Evolutionary conservation across 192 early-diverging fungal genomes (phyloP).

Genomic region (Cladochytrium replicatum): DNA sequence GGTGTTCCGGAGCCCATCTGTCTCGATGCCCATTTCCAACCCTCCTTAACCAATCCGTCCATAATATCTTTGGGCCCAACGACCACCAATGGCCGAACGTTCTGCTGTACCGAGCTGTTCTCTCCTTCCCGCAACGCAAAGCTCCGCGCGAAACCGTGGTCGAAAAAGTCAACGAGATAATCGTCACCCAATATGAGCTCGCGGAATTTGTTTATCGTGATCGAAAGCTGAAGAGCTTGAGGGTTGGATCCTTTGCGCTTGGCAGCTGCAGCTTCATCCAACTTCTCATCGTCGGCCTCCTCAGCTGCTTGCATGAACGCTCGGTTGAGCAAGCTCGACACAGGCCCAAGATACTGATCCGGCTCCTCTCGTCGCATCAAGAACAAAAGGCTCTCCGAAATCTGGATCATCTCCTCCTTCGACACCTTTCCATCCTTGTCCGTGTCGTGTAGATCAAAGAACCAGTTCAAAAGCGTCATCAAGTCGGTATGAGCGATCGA

Average conservation of each 20-base stretch:
- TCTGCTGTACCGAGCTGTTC: background rate
- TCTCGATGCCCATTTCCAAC: constrained; percentile 35
- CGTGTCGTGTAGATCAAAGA: constrained; percentile 73
- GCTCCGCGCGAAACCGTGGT: constrained; percentile 46
- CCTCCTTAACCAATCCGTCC: constrained; percentile 43
- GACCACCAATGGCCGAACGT: background rate
- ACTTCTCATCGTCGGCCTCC: constrained; percentile 11
- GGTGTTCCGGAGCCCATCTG: constrained; percentile 3
- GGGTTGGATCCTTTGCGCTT: too few species aligned
- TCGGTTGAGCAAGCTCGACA: constrained; percentile 51
- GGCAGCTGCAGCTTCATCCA: too few species aligned
- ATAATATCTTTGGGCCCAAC: constrained; percentile 20
- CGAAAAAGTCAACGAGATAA: constrained; percentile 76
- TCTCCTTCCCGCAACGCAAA: constrained; percentile 57
- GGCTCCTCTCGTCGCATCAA: constrained; percentile 50
- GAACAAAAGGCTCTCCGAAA: constrained; percentile 80
- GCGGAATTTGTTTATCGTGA: constrained; percentile 50
- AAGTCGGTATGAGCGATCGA: constrained; percentile 67
- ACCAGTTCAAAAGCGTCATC: constrained; percentile 64
- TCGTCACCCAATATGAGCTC: constrained; percentile 83
- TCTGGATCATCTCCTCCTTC: constrained; percentile 69
- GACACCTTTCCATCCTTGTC: constrained; percentile 53
- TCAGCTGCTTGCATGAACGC: constrained; percentile 39
- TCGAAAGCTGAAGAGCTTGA: constrained; percentile 29
- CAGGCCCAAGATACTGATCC: constrained; percentile 44